Conservation (phyloP, 148 eudicot genomes). For the Selenicereus undatus region DNA sequence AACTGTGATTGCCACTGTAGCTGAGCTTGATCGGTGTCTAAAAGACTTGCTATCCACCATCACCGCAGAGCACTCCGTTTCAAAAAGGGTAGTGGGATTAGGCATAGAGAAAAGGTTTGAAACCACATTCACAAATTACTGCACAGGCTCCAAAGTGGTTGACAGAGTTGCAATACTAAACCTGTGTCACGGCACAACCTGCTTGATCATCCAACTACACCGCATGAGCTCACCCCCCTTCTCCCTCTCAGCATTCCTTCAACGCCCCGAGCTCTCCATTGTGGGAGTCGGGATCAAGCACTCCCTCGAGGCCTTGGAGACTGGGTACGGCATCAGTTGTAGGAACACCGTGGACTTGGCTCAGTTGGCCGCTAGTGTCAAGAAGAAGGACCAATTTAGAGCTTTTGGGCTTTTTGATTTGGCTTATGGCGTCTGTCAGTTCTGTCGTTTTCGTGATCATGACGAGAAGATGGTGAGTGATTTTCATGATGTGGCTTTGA, state of each 20-base stretch:
- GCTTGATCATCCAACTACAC: background rate
- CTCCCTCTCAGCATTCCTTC: background rate
- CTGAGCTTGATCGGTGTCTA: too few relatives aligned
- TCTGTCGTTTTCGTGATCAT: background rate
- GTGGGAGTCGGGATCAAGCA: background rate
- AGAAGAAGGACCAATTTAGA: background rate
- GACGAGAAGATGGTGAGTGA: background rate
- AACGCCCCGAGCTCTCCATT: background rate
- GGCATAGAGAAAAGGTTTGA: too few relatives aligned
- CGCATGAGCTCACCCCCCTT: background rate
- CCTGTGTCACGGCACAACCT: background rate
- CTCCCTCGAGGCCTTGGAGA: background rate
- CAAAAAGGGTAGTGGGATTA: too few relatives aligned
- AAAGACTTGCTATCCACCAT: too few relatives aligned
- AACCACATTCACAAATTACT: too few relatives aligned
- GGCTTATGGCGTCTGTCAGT: background rate
- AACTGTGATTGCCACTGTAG: too few relatives aligned
- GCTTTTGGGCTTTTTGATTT: conserved; percentile 21
- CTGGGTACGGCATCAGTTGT: background rate
- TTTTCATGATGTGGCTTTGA: background rate
- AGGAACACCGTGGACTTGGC: background rate
- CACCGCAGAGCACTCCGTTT: too few relatives aligned
- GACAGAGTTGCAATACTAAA: background rate
- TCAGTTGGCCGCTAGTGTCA: background rate
- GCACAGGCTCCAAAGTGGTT: background rate